Evolutionary conservation across 768 basidiomycete species (phyloP).

Genomic region (Tephrocybe rancida): DNA sequence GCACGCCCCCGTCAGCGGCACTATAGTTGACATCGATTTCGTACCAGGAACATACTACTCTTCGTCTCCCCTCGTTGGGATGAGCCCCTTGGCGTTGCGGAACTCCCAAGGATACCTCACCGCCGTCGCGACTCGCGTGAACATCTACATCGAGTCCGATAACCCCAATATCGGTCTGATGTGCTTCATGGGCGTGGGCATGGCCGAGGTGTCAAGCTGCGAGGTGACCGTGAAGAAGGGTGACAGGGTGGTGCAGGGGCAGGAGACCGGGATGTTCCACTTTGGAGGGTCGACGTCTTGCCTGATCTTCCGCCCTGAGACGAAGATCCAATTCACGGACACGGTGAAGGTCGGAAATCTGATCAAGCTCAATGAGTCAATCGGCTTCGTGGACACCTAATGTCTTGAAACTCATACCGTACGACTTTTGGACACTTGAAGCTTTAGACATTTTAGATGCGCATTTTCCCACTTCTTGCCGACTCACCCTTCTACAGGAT

Average conservation of each 20-base stretch:
- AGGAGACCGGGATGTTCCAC: constrained; percentile 64
- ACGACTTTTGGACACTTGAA: no score
- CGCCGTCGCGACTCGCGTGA: constrained; percentile 45
- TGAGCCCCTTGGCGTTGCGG: constrained; percentile 18
- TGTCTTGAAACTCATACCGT: no score
- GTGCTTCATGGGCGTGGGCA: constrained; percentile 60
- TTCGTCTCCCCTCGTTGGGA: constrained; percentile 25
- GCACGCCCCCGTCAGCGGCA: constrained; percentile 51
- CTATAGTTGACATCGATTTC: constrained; percentile 37
- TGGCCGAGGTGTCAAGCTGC: constrained; percentile 65
- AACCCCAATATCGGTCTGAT: constrained; percentile 52
- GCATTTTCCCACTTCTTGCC: no score
- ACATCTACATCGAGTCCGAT: constrained; percentile 60
- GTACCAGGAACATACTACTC: constrained; percentile 57
- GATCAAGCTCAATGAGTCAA: constrained; percentile 1
- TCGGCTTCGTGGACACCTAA: background rate
- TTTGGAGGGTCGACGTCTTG: constrained; percentile 58
- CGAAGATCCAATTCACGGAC: constrained; percentile 10
- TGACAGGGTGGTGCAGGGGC: constrained; percentile 40
- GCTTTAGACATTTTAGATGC: no score
- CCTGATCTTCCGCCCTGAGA: constrained; percentile 37
- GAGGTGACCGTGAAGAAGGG: constrained; percentile 46
- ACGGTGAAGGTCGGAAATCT: constrained; percentile 1
- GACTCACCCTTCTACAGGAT: no score
- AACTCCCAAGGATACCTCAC: constrained; percentile 41